Percentiles rank a stretch among this genome's conserved stretches.
phyloP scores from a whole-genome alignment of 2,329 filamentous ascomycete species.

The Ophiostoma triangulosporum region DNA sequence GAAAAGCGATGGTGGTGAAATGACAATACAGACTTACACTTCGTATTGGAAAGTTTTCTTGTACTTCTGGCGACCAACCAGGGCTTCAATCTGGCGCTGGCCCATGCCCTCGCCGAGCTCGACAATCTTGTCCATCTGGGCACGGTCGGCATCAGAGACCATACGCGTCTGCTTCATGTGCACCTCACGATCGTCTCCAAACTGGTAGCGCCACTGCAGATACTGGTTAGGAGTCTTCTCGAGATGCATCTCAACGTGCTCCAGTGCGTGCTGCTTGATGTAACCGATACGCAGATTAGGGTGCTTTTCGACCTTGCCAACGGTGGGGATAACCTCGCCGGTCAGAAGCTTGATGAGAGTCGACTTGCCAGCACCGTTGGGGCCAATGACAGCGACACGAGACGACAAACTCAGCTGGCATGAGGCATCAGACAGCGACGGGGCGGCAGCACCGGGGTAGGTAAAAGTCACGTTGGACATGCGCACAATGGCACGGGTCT shows the following conservation, averaged over 20 bases:
- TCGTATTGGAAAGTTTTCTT: conserved; percentile 99
- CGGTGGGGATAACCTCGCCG: conserved; percentile 73
- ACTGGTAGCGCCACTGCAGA: conserved; percentile 93
- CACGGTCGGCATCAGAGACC: conserved; percentile 70
- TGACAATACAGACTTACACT: conserved; percentile 42
- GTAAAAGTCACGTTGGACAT: conserved; percentile 86
- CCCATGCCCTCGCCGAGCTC: conserved; percentile 76
- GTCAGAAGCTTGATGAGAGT: conserved; percentile 96
- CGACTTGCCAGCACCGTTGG: conserved; percentile 95
- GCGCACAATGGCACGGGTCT: conserved; percentile 84
- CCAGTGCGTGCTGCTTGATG: conserved; percentile 97
- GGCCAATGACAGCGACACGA: conserved; percentile 88
- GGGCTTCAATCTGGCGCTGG: conserved; percentile 61
- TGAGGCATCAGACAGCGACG: conserved; percentile 77
- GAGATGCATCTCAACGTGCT: conserved; percentile 98
- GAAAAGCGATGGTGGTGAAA: background rate
- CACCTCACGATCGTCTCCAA: conserved; percentile 93
- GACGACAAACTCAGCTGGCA: conserved; percentile 81
- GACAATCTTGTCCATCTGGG: conserved; percentile 82
- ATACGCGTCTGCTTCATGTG: conserved; percentile 94
- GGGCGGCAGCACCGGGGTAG: conserved; percentile 83
- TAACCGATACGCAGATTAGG: conserved; percentile 97
- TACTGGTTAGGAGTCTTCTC: conserved; percentile 99
- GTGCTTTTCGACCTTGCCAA: conserved; percentile 90
- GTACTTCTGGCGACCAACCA: conserved; percentile 95